Evolutionary conservation across 2,329 filamentous ascomycete species (phyloP).

Genomic region (Sphaceloma murrayae): DNA sequence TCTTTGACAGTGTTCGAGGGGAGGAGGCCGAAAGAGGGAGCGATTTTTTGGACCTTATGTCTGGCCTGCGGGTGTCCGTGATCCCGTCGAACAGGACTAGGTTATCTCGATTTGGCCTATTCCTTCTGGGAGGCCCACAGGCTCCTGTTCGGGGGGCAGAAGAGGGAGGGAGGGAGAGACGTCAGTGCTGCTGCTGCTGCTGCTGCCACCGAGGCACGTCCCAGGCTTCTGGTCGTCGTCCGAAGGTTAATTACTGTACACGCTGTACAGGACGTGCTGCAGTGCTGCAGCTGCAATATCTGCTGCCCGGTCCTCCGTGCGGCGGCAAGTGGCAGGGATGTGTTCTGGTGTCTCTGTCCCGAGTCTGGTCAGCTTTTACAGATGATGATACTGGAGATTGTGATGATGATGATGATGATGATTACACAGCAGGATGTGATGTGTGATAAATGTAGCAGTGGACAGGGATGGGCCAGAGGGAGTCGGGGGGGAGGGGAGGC

Average conservation of each 20-base stretch:
- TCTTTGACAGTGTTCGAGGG: slow-evolving; percentile 9
- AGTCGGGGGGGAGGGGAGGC: neutral
- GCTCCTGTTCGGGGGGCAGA: neutral
- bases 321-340: neutral
- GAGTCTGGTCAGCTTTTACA: too few species aligned
- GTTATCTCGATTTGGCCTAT: slow-evolving; percentile 12
- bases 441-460: neutral
- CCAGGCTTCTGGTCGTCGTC: slow-evolving; percentile 8
- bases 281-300: neutral
- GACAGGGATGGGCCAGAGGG: neutral
- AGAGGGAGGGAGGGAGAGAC: neutral
- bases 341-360: neutral
- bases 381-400: too few species aligned
- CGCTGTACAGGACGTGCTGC: neutral
- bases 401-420: too few species aligned
- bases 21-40: slow-evolving; percentile 3
- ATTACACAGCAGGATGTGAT: neutral
- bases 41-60: slow-evolving; percentile 14
- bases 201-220: slow-evolving; percentile 1
- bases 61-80: slow-evolving; percentile 16
- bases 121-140: slow-evolving; percentile 14
- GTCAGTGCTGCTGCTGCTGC: slow-evolving; percentile 14
- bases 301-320: neutral
- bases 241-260: too few species aligned
- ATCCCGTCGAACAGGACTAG: neutral